Base-by-base conservation (phyloP, 768 basidiomycete genomes). In the Ramaria rubella region DNA sequence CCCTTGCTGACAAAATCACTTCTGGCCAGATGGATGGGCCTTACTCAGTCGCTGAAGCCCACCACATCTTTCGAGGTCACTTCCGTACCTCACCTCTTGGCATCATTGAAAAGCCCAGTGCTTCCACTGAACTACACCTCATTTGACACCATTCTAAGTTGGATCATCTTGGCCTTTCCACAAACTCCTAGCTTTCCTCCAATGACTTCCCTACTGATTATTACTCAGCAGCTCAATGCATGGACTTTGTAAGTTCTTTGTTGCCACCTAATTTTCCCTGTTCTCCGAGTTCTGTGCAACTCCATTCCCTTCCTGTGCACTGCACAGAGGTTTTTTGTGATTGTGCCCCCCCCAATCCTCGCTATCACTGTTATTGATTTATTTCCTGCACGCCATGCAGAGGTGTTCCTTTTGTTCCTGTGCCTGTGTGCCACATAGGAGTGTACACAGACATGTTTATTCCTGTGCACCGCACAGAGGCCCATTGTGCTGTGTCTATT, bases 11-110 rank as follows among this genome's bases (percentile, higher is more conserved):
- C n/a, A 59, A 62, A 23, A 4, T 57, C 0, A 17, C 27, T 30
- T 29, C 19, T 49, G 49, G n/a, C n/a, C n/a, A n/a, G 0, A 34
- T 62, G 29, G 52, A 38, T n/a, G 59, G 61, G 1, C 59, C 61
- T 14, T 57, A 49, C 36, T 42, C 61, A 5, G 15, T 45, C 7
- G 30, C 57, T 30, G 21, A 49, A 8, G 44, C 40, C 24, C n/a
- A n/a, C n/a, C n/a, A n/a, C n/a, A 38, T 38, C 36, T 38, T 38
- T n/a, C 3, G 36, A 14, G 36, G 36, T 2, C 36, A 38, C 36
- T 38, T 38, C 36, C 36, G 6, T 2, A 38, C 36, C 2, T 38
- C 36, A 3, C 36, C 36, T 8, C 36, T 38, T n/a, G n/a, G 36
- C 36, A 12, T 38, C 7, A 8, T 38, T 38, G 3, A 12, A 3